A percentile compares a stretch with the other conserved stretches of the same genome.
Conservation (phyloP, 75 land plant species). For the Pinus tabuliformis region DNA sequence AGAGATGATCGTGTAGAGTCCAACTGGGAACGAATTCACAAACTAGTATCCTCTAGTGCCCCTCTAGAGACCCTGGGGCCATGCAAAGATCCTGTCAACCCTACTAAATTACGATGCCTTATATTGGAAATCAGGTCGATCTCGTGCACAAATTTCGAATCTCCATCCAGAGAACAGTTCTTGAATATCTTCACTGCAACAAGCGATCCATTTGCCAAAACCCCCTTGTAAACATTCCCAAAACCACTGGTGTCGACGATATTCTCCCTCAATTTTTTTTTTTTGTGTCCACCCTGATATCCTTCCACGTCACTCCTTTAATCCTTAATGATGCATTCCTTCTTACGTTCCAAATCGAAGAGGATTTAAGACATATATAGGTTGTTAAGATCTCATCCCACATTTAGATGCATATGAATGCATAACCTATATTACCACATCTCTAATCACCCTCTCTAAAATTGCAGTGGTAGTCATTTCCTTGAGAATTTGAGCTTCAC, state of each 20-base stretch:
- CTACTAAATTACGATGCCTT: conserved; percentile 72
- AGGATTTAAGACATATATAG: too few species aligned
- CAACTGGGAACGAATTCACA: conserved; percentile 79
- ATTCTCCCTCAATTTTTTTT: conserved; percentile 25
- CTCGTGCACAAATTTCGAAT: conserved; percentile 67
- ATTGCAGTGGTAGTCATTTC: too few species aligned
- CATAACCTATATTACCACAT: too few species aligned
- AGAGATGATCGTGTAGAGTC: conserved; percentile 76
- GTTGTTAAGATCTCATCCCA: too few species aligned
- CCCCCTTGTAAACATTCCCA: conserved; percentile 59
- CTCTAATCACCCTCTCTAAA: too few species aligned
- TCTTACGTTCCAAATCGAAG: too few species aligned
- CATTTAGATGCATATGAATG: too few species aligned
- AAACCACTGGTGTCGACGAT: conserved; percentile 54
- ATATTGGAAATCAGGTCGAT: conserved; percentile 82
- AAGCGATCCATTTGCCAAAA: conserved; percentile 37
- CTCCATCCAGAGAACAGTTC: conserved; percentile 75
- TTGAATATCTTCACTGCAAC: conserved; percentile 85
- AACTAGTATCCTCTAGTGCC: conserved; percentile 85
- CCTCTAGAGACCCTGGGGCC: conserved; percentile 47
- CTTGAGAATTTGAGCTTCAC: too few species aligned
- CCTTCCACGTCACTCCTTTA: background rate
- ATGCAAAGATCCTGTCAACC: conserved; percentile 67
- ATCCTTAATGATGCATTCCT: too few species aligned
- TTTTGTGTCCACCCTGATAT: conserved; percentile 34